Evolutionary conservation across 345 rosid species (phyloP).

Genomic region (Euphorbia tirucalli): DNA sequence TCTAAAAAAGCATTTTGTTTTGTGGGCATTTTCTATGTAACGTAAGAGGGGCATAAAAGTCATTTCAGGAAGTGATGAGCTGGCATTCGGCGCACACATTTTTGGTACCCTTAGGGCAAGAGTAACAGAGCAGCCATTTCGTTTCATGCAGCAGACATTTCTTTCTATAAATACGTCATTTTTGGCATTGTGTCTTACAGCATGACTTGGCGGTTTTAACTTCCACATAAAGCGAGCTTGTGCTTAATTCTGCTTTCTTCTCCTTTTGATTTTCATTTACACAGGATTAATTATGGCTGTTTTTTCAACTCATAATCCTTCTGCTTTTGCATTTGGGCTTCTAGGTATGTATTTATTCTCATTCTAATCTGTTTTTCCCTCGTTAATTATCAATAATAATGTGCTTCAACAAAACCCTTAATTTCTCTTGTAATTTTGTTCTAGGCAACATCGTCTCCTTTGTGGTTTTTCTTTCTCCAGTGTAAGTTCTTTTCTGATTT

Average conservation of each 20-base stretch:
- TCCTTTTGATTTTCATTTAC: too few relatives aligned
- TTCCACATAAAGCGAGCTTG: not conserved
- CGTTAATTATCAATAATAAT: too few relatives aligned
- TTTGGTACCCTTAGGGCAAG: not conserved
- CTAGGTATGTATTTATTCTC: constrained; percentile 22
- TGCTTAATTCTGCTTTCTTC: too few relatives aligned
- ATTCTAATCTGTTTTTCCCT: too few relatives aligned
- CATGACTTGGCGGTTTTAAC: not conserved
- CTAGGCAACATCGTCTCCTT: constrained; percentile 37
- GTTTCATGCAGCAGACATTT: not conserved
- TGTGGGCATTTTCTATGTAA: not conserved
- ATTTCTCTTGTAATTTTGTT: not conserved
- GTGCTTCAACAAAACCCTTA: too few relatives aligned
- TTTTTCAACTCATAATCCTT: constrained; percentile 22
- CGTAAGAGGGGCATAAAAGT: not conserved
- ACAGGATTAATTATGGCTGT: constrained; percentile 15
- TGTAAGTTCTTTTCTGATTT: constrained; percentile 28
- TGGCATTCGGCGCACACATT: constrained; percentile 14
- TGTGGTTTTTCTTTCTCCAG: constrained; percentile 35
- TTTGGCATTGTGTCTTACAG: not conserved
- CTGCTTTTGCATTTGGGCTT: constrained; percentile 32
- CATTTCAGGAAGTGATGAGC: not conserved
- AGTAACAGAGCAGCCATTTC: not conserved
- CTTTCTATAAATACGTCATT: constrained; percentile 19
- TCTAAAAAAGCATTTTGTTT: not conserved